Base-by-base conservation (phyloP, 192 early-diverging fungal species). In the Backusella circina region DNA sequence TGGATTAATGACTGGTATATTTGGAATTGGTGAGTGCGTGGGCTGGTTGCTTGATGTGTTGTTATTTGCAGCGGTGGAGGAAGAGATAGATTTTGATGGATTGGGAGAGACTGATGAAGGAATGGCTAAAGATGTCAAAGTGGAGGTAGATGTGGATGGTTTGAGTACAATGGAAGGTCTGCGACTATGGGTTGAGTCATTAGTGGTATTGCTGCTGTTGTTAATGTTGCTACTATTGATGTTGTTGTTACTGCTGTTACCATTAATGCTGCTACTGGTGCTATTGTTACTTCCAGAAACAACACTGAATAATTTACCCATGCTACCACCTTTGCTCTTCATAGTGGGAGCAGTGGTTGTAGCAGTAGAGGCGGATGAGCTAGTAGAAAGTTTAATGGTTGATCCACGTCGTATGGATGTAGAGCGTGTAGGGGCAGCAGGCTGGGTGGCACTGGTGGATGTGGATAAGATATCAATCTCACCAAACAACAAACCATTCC, bases 21-120 rank as follows among this genome's bases (percentile, higher is more conserved):
- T 85, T 80, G 36, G 36, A 72, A 73, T 65, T 84, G 76, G 74
- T 78, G 82, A 73, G 76, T 78, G 65, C 74, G 83, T 68, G 10
- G 32, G 18, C 23, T 35, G 21, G 12, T 33, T 67, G 18, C 6
- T 31, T 15, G 69, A 70, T 18, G 41, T 16, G 10, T 38, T 23
- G 3, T 38, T 37, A 7, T 64, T 37, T 2, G 72, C 23, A 35
- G 64, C 33, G 8, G 65, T 72, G 7, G 80, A 72, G 33, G 47
- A 71, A 18, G 51, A 67, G n/a, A 70, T n/a, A 16, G 69, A 70
- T 13, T 70, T 70, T n/a, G 28, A 41, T 41, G 68, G 68, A 3
- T 39, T 70, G 8, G 69, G 69, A 44, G 39, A 39, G 0, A 26
- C 8, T 18, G 65, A 35, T 35, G 33, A 67, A 33, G 65, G 16